Percentiles rank a stretch among this genome's conserved stretches.
Conservation (phyloP, 2,329 filamentous ascomycete genomes). For the Elsinoe fawcettii region DNA sequence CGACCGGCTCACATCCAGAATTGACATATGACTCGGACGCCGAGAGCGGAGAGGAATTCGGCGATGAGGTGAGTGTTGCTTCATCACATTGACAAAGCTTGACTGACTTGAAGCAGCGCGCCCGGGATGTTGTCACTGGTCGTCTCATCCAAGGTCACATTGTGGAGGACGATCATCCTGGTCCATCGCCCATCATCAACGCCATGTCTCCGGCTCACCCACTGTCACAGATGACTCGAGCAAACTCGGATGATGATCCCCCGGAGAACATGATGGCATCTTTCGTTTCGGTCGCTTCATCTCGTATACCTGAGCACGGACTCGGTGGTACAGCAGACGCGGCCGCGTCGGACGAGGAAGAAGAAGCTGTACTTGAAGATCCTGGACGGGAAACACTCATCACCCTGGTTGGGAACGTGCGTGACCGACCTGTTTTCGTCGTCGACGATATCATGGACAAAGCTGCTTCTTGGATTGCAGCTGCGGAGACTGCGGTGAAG, state of each 20-base stretch:
- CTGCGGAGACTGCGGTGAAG: conserved; percentile 93
- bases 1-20: conserved; percentile 20
- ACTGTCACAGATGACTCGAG: conserved; percentile 35
- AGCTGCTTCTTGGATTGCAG: conserved; percentile 91
- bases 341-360: conserved; percentile 76
- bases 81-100: background rate
- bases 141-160: conserved; percentile 89
- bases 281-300: conserved; percentile 72
- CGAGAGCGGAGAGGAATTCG: conserved; percentile 31
- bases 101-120: conserved; percentile 41
- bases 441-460: conserved; percentile 99
- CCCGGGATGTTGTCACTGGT: conserved; percentile 82
- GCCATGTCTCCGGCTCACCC: conserved; percentile 53
- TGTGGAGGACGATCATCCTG: conserved; percentile 81
- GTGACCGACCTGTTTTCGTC: conserved; percentile 79
- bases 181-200: conserved; percentile 57
- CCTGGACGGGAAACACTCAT: conserved; percentile 86
- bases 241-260: conserved; percentile 45
- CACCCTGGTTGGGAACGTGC: conserved; percentile 92
- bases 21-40: conserved; percentile 25
- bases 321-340: conserved; percentile 81
- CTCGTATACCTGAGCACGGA: conserved; percentile 45
- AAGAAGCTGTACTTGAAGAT: conserved; percentile 80
- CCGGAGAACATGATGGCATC: conserved; percentile 82
- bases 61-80: conserved; percentile 27